These are phyloP conservation scores for Phytophthora sp. DNA, from an alignment of 352 stramenopile species.

Conservation along the genomic window DNA sequence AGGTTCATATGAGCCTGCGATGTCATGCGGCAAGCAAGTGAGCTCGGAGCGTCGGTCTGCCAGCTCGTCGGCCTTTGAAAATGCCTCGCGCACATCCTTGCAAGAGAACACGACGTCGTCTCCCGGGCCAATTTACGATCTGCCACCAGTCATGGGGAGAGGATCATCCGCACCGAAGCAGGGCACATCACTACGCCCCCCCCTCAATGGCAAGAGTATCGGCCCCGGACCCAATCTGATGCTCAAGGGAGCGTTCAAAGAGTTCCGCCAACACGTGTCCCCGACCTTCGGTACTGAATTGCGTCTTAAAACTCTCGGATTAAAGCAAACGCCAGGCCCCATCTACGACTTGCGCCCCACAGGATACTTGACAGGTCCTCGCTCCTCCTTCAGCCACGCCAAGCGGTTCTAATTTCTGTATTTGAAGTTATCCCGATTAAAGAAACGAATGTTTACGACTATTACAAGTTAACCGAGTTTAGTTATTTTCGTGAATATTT, in stretches of 20 bases:
- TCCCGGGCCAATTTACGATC: slow-evolving; percentile 79
- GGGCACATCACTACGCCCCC: slow-evolving; percentile 58
- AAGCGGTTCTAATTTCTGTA: slow-evolving; percentile 59
- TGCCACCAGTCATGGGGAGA: slow-evolving; percentile 54
- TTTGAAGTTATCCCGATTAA: slow-evolving; percentile 9
- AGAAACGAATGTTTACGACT: too few species aligned
- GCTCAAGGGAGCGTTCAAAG: slow-evolving; percentile 61
- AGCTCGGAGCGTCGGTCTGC: slow-evolving; percentile 60
- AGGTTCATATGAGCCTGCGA: slow-evolving; percentile 66
- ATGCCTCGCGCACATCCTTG: slow-evolving; percentile 52
- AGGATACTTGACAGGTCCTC: slow-evolving; percentile 61
- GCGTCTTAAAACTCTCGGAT: slow-evolving; percentile 41
- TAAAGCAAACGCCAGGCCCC: slow-evolving; percentile 50
- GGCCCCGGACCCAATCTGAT: slow-evolving; percentile 69
- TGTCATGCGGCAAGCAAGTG: slow-evolving; percentile 65
- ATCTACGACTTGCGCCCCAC: slow-evolving; percentile 78
- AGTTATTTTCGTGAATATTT: slow-evolving; percentile 13
- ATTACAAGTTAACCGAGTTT: slow-evolving; percentile 10
- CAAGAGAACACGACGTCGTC: slow-evolving; percentile 67
- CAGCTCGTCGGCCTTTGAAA: slow-evolving; percentile 66
- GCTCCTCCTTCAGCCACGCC: slow-evolving; percentile 68
- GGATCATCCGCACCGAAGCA: slow-evolving; percentile 58
- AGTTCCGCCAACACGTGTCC: slow-evolving; percentile 51
- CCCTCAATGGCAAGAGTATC: slow-evolving; percentile 60
- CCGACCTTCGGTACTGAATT: slow-evolving; percentile 79